These are phyloP conservation scores for Acanthamoeba royreba DNA, from an alignment of 208 protist species.

Conservation along the genomic window DNA sequence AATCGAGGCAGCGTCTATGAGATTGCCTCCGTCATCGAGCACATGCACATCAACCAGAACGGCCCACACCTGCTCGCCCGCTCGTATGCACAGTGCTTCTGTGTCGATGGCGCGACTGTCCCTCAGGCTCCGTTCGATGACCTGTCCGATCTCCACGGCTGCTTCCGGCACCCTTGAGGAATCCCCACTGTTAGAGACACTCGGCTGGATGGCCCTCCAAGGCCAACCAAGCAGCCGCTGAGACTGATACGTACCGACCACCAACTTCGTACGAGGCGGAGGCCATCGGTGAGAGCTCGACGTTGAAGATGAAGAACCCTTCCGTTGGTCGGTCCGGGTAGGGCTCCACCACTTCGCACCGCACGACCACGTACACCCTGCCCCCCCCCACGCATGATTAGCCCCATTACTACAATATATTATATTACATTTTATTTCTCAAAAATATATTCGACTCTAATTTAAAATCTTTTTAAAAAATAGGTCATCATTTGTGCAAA, in stretches of 20 bases:
- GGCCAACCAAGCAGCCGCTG: not conserved
- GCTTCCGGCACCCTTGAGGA: not conserved
- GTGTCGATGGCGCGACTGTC: conserved; percentile 90
- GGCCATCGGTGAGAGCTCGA: conserved; percentile 85
- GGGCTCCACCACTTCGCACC: conserved; percentile 91
- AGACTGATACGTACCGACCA: not conserved
- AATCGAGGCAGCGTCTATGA: conserved; percentile 85
- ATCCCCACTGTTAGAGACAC: not conserved
- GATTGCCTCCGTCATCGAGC: conserved; percentile 93
- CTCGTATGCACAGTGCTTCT: conserved; percentile 93
- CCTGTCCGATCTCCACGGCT: conserved; percentile 73
- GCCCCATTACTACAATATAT: too few species aligned
- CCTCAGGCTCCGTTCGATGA: conserved; percentile 87
- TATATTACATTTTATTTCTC: not conserved
- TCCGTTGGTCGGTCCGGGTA: conserved; percentile 90
- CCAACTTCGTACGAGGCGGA: conserved; percentile 68
- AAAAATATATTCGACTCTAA: not conserved
- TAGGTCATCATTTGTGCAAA: too few species aligned
- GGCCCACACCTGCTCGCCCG: conserved; percentile 86
- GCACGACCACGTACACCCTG: conserved; percentile 82
- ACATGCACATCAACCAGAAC: conserved; percentile 86
- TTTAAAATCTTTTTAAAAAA: not conserved
- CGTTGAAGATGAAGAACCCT: conserved; percentile 91
- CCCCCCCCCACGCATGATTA: not conserved
- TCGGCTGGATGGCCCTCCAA: not conserved